phyloP scores from a whole-genome alignment of 768 basidiomycete genomes.

The Lactarius trivialis region DNA sequence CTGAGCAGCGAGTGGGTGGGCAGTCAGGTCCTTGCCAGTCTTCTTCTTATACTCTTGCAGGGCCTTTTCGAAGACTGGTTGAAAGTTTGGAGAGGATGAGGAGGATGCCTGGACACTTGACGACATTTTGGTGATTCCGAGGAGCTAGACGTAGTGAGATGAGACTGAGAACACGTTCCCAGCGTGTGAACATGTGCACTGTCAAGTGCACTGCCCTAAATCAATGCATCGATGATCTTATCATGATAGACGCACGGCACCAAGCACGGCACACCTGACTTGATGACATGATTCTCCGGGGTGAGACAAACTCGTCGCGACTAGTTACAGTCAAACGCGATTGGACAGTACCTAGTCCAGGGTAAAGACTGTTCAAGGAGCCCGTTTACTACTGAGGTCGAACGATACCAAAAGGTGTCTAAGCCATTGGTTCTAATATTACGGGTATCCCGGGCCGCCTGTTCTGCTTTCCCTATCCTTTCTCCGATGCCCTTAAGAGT shows the following conservation, averaged over 20 bases:
- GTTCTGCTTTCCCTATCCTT: neutral
- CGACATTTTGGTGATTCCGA: neutral
- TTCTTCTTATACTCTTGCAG: neutral
- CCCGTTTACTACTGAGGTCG: too few species aligned
- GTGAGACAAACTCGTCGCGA: too few species aligned
- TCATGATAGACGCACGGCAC: too few species aligned
- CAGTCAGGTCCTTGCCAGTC: neutral
- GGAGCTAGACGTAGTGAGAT: neutral
- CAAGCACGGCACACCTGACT: too few species aligned
- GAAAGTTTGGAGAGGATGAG: neutral
- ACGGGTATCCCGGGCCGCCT: neutral
- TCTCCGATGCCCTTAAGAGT: neutral
- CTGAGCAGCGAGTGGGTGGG: neutral
- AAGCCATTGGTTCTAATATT: too few species aligned
- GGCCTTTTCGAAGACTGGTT: neutral
- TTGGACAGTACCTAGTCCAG: too few species aligned
- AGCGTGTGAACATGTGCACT: neutral
- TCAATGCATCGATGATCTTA: too few species aligned
- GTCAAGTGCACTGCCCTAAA: too few species aligned
- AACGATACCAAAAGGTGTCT: too few species aligned
- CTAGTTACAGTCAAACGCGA: too few species aligned
- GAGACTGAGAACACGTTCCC: neutral
- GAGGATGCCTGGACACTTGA: neutral
- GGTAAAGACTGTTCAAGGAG: too few species aligned
- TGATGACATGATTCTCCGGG: too few species aligned